Conservation (phyloP, 2,329 filamentous ascomycete species). For the Alternaria solani region DNA sequence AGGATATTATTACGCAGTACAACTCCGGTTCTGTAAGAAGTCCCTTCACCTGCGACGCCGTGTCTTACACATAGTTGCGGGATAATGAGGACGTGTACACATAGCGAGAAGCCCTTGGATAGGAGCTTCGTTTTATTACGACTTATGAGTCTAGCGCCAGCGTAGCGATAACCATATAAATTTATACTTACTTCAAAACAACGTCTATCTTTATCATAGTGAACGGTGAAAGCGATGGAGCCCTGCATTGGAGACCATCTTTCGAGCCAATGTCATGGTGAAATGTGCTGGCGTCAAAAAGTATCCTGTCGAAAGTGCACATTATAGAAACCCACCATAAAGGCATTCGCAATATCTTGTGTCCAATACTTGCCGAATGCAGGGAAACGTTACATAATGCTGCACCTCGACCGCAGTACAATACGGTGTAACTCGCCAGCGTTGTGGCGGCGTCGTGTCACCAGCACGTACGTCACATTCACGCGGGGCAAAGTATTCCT, state of each 20-base stretch:
- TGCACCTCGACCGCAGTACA: too few species aligned
- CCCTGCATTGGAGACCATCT: background rate
- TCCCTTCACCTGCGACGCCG: constrained; percentile 52
- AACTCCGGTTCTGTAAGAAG: constrained; percentile 48
- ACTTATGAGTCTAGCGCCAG: constrained; percentile 12
- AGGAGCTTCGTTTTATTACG: constrained; percentile 2
- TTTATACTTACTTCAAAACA: background rate
- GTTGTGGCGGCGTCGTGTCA: too few species aligned
- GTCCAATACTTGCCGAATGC: too few species aligned
- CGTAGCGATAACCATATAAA: constrained; percentile 6
- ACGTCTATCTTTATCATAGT: background rate
- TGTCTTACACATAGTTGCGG: constrained; percentile 38
- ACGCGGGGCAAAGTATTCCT: too few species aligned
- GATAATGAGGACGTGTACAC: constrained; percentile 4
- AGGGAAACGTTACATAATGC: too few species aligned
- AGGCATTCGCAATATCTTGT: background rate
- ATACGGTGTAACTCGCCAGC: too few species aligned
- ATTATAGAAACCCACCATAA: background rate
- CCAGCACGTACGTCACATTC: too few species aligned
- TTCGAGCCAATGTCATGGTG: background rate
- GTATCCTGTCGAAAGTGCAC: background rate
- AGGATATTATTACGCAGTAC: constrained; percentile 56
- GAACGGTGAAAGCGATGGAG: background rate
- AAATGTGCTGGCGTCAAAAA: background rate
- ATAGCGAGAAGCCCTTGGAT: constrained; percentile 1